phyloP scores from a whole-genome alignment of 2,329 filamentous ascomycete species.

The Penicillium sclerotigenum region DNA sequence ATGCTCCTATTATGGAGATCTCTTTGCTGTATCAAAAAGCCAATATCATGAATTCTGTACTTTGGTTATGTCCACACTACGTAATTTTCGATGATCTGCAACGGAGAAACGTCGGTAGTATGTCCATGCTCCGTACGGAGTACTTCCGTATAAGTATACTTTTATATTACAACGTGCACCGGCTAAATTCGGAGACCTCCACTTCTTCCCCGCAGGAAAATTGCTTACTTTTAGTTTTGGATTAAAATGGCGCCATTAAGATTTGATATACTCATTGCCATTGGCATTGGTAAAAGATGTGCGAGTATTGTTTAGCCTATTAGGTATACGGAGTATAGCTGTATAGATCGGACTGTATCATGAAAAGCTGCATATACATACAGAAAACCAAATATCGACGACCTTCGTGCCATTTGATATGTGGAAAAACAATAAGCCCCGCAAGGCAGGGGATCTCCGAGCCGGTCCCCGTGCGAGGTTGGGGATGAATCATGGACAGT shows the following conservation, averaged over 20 bases:
- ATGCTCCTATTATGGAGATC: not conserved
- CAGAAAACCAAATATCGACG: not conserved
- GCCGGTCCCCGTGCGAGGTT: slow-evolving; percentile 9
- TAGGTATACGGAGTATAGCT: not conserved
- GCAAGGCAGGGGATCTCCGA: slow-evolving; percentile 15
- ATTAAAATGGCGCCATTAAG: not conserved
- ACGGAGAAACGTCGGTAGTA: slow-evolving; percentile 14
- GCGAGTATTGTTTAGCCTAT: not conserved
- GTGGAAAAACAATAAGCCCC: slow-evolving; percentile 24
- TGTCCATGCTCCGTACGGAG: too few species aligned
- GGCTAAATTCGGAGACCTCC: slow-evolving; percentile 16
- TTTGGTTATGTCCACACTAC: not conserved
- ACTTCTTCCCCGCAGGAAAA: slow-evolving; percentile 14
- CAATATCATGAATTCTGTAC: slow-evolving; percentile 14
- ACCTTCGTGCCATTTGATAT: slow-evolving; percentile 14
- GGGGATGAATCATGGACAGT: not conserved
- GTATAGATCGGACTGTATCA: not conserved
- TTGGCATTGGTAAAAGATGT: not conserved
- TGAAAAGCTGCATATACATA: not conserved
- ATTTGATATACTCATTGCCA: not conserved
- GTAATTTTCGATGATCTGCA: slow-evolving; percentile 9
- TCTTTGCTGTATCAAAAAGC: slow-evolving; percentile 19
- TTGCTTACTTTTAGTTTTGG: not conserved
- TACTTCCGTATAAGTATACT: too few species aligned
- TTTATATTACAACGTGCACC: not conserved